Conservation (phyloP, 768 basidiomycete genomes). For the Pisolithus microcarpus region DNA sequence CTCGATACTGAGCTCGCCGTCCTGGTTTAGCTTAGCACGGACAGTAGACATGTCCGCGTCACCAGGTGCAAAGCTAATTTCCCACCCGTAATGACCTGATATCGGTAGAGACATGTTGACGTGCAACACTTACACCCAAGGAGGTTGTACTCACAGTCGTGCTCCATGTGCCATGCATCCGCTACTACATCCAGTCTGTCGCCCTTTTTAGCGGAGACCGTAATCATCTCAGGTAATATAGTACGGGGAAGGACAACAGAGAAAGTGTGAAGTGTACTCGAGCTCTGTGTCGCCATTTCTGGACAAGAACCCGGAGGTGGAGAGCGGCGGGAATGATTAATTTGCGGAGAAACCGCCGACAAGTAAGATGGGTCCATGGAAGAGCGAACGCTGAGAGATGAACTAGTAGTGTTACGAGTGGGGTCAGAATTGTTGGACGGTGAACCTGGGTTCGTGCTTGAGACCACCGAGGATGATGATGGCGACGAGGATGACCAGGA, state of each 20-base stretch:
- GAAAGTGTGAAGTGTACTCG: constrained; percentile 36
- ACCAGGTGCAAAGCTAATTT: constrained; percentile 44
- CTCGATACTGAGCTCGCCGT: too few relatives aligned
- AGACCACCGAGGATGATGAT: constrained; percentile 11
- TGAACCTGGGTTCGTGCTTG: constrained; percentile 9
- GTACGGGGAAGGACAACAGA: constrained; percentile 41
- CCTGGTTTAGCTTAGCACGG: constrained; percentile 41
- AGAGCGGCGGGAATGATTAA: constrained; percentile 23
- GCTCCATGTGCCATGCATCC: constrained; percentile 58
- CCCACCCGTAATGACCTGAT: constrained; percentile 64
- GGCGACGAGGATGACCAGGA: constrained; percentile 14
- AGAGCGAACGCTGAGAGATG: constrained; percentile 14
- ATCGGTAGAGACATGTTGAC: not conserved
- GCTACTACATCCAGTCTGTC: too few relatives aligned
- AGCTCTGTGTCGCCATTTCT: constrained; percentile 38
- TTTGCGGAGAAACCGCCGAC: constrained; percentile 21
- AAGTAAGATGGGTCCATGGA: constrained; percentile 10
- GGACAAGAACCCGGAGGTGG: too few relatives aligned
- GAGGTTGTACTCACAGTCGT: constrained; percentile 41
- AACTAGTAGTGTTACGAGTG: constrained; percentile 19
- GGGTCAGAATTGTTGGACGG: constrained; percentile 20
- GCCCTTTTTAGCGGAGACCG: constrained; percentile 52
- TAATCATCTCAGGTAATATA: constrained; percentile 56
- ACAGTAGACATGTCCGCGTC: constrained; percentile 51
- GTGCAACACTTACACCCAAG: not conserved